Evolutionary conservation across 2,329 filamentous ascomycete species (phyloP).

Genomic region (Drechslerella coelobrocha): DNA sequence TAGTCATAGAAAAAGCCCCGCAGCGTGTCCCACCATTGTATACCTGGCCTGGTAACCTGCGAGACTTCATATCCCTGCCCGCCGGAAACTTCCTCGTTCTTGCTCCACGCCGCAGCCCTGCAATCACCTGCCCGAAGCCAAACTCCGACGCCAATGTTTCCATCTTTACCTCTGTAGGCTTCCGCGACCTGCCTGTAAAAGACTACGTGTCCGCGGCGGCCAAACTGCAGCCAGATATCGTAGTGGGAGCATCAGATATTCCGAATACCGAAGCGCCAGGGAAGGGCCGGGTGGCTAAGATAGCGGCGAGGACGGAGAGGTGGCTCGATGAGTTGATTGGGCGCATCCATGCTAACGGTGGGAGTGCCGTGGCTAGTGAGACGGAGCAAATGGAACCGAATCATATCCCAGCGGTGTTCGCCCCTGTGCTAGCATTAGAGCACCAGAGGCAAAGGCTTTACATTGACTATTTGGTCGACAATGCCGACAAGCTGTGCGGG

Average conservation of each 20-base stretch:
- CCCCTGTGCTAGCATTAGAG: slow-evolving; percentile 76
- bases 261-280: slow-evolving; percentile 65
- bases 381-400: slow-evolving; percentile 49
- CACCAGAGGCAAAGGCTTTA: slow-evolving; percentile 80
- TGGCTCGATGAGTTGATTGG: slow-evolving; percentile 76
- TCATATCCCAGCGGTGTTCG: slow-evolving; percentile 63
- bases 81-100: slow-evolving; percentile 72
- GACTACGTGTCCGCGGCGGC: slow-evolving; percentile 71
- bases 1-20: slow-evolving; percentile 69
- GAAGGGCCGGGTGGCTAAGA: slow-evolving; percentile 77
- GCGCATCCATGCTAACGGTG: slow-evolving; percentile 54
- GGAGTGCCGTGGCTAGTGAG: not conserved
- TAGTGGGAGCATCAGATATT: slow-evolving; percentile 78
- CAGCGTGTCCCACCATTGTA: slow-evolving; percentile 61
- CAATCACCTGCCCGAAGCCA: slow-evolving; percentile 71
- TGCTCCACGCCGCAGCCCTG: slow-evolving; percentile 77
- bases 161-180: slow-evolving; percentile 86
- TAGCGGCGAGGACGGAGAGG: slow-evolving; percentile 82
- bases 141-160: slow-evolving; percentile 76
- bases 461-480: slow-evolving; percentile 73
- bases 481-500: slow-evolving; percentile 67
- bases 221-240: slow-evolving; percentile 78
- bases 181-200: slow-evolving; percentile 71
- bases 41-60: slow-evolving; percentile 66
- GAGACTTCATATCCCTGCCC: slow-evolving; percentile 77